Conservation (phyloP, 495 filamentous ascomycete species). For the Talaromyces nanjingensis region DNA sequence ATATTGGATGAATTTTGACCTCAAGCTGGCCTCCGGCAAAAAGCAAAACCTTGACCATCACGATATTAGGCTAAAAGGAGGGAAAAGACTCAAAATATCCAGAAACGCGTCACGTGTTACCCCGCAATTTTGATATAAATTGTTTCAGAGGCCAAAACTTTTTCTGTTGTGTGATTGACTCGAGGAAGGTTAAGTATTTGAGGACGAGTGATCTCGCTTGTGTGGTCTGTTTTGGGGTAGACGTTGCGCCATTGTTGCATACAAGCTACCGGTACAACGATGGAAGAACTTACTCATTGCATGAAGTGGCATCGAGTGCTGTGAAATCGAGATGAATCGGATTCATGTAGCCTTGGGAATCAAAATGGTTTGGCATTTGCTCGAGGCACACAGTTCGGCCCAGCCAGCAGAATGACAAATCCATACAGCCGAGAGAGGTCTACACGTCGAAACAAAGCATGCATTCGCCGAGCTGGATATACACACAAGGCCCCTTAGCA, state of each 20-base stretch:
- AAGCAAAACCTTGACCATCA: neutral
- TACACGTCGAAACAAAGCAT: neutral
- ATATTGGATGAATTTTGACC: neutral
- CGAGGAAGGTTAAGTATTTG: neutral
- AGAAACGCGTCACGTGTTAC: neutral
- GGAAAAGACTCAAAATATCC: neutral
- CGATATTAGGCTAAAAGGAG: constrained; percentile 3
- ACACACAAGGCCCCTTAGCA: neutral
- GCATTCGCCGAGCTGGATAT: neutral
- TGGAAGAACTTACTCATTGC: no score
- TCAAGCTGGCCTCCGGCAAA: neutral
- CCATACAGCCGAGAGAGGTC: no score
- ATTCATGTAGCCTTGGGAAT: no score
- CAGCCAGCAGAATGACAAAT: no score
- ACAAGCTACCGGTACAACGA: no score
- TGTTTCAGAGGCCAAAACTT: neutral
- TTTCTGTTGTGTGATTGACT: neutral
- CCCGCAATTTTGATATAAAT: neutral
- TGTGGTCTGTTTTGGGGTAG: neutral
- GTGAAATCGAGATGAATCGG: no score
- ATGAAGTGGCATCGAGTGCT: no score
- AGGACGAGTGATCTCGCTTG: neutral
- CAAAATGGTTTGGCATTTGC: no score
- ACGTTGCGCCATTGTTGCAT: neutral
- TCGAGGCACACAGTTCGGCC: no score